Conservation (phyloP, 257 asterid genomes). For the Lantana camara region DNA sequence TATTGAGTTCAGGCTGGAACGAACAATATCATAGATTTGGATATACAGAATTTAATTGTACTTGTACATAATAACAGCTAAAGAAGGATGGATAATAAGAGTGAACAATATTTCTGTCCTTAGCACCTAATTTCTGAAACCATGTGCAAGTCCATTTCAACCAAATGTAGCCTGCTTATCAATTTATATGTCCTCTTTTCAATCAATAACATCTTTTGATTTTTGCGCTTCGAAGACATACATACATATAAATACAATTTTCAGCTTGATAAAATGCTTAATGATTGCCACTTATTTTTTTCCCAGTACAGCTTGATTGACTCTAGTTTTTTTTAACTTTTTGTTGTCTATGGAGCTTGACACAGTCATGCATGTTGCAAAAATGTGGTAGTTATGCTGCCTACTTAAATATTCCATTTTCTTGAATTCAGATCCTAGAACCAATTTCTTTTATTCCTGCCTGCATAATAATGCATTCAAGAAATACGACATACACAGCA, state of each 20-base stretch:
- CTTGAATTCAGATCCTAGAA: neutral
- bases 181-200: too few species aligned
- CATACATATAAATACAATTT: neutral
- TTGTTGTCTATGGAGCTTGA: conserved; percentile 1
- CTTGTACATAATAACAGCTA: conserved; percentile 26
- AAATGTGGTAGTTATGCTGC: conserved; percentile 17
- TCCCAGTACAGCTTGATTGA: neutral
- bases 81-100: conserved; percentile 2
- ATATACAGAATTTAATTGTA: conserved; percentile 22
- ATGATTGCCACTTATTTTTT: neutral
- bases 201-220: too few species aligned
- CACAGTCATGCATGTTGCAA: conserved; percentile 1
- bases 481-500: too few species aligned
- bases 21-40: conserved; percentile 7
- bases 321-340: conserved; percentile 10
- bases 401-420: neutral
- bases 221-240: too few species aligned
- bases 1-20: conserved; percentile 7
- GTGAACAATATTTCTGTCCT: neutral
- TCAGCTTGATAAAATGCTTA: neutral
- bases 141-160: too few species aligned
- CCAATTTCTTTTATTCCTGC: neutral
- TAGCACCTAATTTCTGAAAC: neutral
- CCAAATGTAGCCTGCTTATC: too few species aligned
- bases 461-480: neutral